Evolutionary conservation across 208 protist species (phyloP).

Genomic region (Leishmania amazonensis): DNA sequence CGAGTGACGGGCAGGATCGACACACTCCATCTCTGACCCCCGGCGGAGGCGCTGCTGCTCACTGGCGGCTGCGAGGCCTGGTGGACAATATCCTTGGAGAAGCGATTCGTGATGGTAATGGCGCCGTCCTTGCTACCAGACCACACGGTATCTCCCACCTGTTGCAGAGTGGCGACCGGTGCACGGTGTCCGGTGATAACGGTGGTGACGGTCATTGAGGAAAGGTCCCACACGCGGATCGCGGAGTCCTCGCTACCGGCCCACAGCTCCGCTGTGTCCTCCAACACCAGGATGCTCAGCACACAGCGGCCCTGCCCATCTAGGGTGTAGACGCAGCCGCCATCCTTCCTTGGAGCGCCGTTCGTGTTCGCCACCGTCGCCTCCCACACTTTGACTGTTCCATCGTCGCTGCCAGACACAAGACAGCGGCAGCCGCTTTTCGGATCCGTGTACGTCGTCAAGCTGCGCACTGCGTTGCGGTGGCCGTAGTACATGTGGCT

Average conservation of each 20-base stretch:
- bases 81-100: conserved; percentile 44
- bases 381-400: conserved; percentile 63
- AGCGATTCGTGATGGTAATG: conserved; percentile 56
- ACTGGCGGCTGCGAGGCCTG: conserved; percentile 38
- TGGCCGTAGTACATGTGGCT: conserved; percentile 64
- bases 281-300: conserved; percentile 36
- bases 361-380: conserved; percentile 27
- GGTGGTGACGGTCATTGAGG: conserved; percentile 36
- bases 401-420: conserved; percentile 68
- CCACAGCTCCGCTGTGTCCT: conserved; percentile 64
- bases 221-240: conserved; percentile 66
- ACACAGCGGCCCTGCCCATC: conserved; percentile 40
- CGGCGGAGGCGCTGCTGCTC: conserved; percentile 8
- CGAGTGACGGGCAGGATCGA: conserved; percentile 42
- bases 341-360: conserved; percentile 19
- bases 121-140: conserved; percentile 67
- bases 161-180: conserved; percentile 49
- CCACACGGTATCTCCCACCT: conserved; percentile 69
- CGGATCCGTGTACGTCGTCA: conserved; percentile 42
- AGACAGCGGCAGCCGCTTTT: conserved; percentile 40
- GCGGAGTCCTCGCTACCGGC: conserved; percentile 55
- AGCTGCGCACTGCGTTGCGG: conserved; percentile 59
- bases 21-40: conserved; percentile 28
- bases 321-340: conserved; percentile 57
- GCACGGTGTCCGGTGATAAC: conserved; percentile 48